These are phyloP conservation scores for Globisporangium barbulae DNA, from an alignment of 352 stramenopile genomes.

Conservation along the genomic window DNA sequence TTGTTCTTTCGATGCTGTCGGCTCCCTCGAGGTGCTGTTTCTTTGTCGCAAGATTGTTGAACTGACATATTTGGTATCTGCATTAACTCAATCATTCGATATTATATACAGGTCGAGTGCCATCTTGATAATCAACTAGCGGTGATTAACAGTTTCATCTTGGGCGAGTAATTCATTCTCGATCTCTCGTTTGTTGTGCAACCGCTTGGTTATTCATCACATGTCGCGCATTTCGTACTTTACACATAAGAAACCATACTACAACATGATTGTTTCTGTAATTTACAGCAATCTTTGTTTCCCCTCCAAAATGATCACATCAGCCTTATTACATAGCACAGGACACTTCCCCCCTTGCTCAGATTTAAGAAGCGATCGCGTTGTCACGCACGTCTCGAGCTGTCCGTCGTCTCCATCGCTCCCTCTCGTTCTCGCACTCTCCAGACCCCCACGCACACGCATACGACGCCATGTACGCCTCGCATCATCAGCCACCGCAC, in stretches of 20 bases:
- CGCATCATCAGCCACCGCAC: slow-evolving; percentile 10
- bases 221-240: neutral
- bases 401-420: neutral
- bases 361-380: neutral
- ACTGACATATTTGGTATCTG: no score
- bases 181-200: neutral
- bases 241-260: neutral
- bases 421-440: neutral
- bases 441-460: neutral
- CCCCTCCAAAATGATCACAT: no score
- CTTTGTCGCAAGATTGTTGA: no score
- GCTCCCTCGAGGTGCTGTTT: no score
- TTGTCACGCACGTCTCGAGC: neutral
- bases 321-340: no score
- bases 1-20: no score
- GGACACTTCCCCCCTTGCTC: neutral
- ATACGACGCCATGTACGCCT: slow-evolving; percentile 9
- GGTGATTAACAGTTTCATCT: no score
- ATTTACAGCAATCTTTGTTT: no score
- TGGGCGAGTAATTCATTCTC: no score
- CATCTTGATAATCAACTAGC: no score
- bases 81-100: no score
- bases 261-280: neutral
- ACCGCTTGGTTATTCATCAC: neutral
- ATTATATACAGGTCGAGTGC: no score